Evolutionary conservation across 2,329 filamentous ascomycete genomes (phyloP).

Genomic region (Phyllosticta citriasiana): DNA sequence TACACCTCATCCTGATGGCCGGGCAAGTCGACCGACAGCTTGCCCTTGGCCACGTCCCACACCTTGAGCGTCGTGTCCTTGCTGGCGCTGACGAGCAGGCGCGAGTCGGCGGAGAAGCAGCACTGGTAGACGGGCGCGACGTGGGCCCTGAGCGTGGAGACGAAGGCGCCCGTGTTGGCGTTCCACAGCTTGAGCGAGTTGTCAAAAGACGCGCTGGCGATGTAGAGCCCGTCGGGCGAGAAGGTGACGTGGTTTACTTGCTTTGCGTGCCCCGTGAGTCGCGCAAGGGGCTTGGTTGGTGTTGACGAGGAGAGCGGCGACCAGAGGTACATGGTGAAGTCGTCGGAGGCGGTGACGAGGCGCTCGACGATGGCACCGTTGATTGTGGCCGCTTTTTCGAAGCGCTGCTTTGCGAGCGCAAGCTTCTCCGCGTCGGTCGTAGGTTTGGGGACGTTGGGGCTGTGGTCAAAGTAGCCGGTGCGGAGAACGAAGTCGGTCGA

Average conservation of each 20-base stretch:
- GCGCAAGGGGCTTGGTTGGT: conserved; percentile 74
- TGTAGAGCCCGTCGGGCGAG: conserved; percentile 76
- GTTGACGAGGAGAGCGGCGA: conserved; percentile 51
- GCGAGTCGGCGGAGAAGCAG: conserved; percentile 82
- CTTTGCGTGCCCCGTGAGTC: conserved; percentile 90
- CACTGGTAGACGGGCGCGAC: conserved; percentile 88
- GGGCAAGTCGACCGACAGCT: conserved; percentile 71
- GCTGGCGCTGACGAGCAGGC: conserved; percentile 76
- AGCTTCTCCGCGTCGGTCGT: conserved; percentile 59
- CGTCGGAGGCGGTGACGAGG: conserved; percentile 82
- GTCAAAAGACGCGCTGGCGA: conserved; percentile 85
- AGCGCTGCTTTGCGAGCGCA: conserved; percentile 67
- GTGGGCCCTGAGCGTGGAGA: conserved; percentile 80
- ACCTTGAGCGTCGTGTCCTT: conserved; percentile 93
- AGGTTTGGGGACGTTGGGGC: conserved; percentile 47
- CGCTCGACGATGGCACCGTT: conserved; percentile 71
- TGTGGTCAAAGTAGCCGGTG: conserved; percentile 80
- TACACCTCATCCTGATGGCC: conserved; percentile 91
- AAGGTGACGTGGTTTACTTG: conserved; percentile 94
- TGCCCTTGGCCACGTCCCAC: conserved; percentile 82
- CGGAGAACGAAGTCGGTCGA: conserved; percentile 85
- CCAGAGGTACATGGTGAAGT: conserved; percentile 96
- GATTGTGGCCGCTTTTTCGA: conserved; percentile 72
- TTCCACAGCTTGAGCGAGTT: conserved; percentile 94
- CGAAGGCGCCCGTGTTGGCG: conserved; percentile 64